Evolutionary conservation across 805 yeast species (phyloP), one percentile per base, ranked within the genome.

Genomic region (Metschnikowia cubensis): DNA sequence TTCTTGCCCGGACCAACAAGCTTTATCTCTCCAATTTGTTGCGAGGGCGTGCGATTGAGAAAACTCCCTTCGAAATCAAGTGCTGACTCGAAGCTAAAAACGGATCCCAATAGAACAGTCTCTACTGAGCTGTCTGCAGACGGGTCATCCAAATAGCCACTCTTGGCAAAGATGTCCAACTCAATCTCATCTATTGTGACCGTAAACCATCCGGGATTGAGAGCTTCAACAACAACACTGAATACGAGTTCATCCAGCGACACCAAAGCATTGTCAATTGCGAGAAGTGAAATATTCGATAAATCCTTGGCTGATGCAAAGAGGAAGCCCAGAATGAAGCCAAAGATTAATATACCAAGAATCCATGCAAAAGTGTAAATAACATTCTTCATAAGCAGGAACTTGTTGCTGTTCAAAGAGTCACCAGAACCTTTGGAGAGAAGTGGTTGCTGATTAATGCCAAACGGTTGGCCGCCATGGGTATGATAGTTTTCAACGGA

Each of bases 281-380:
- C 70, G 2, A 72, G 64, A 8, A 91, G 79, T 18, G 78, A 69
- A 17, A 89, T 84, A 52, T 80, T 77, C 47, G 85, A 82, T 48
- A 92, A 70, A 50, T 92, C 97, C 58, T 89, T 89, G 17, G 89
- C 84, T 1, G 96, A 84, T 0, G 97, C 97, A 38, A 91, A 70
- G 2, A 90, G 69, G 61, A 91, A 88, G 0, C 98, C 98, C 60
- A 85, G 74, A 4, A 87, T 72, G 60, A 92, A 89, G 1, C 96
- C 96, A 31, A 86, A 64, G 0, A 83, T 71, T 10, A 88, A 66
- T n/a, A 89, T 72, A 13, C 77, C 63, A 14, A 80, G 56, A 2
- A 80, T 74, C 35, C 77, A 60, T 37, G 74, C 56, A 33, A 77
- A 53, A 0, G 83, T 75, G 54, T 78, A 79, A 45, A 72, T 59